A percentile compares a stretch with the other conserved stretches of the same genome.
Conservation (phyloP, 805 yeast species). For the Dipodascus albidus region DNA sequence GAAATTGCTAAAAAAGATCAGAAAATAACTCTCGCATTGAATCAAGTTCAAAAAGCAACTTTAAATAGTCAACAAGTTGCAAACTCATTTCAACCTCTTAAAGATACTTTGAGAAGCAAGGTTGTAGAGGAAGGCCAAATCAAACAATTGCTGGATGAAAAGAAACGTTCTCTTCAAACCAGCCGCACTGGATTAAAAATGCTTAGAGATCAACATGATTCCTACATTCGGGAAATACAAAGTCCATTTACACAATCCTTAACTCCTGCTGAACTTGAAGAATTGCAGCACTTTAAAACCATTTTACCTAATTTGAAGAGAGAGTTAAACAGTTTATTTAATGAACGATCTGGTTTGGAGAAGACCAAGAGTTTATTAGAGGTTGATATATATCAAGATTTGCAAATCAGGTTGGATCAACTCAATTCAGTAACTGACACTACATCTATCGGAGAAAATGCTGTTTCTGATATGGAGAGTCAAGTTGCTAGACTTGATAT, state of each 20-base stretch:
- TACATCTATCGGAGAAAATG: not conserved
- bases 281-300: conserved; percentile 27
- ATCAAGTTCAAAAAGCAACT: conserved; percentile 28
- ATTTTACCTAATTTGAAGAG: conserved; percentile 31
- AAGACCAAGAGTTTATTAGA: conserved; percentile 35
- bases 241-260: conserved; percentile 45
- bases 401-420: conserved; percentile 40
- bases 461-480: not conserved
- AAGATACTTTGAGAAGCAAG: conserved; percentile 16
- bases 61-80: conserved; percentile 1
- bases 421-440: conserved; percentile 18
- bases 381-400: conserved; percentile 47
- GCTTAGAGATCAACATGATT: conserved; percentile 32
- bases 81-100: conserved; percentile 6
- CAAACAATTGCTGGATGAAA: conserved; percentile 13
- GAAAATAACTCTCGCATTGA: conserved; percentile 39
- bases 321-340: conserved; percentile 31
- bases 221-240: conserved; percentile 37
- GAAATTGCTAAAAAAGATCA: conserved; percentile 37
- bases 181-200: conserved; percentile 26
- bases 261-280: conserved; percentile 36
- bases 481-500: conserved; percentile 3
- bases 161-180: conserved; percentile 34
- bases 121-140: conserved; percentile 8
- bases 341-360: conserved; percentile 34